Percentiles rank a stretch among this genome's conserved stretches.
Conservation (phyloP, 2,329 filamentous ascomycete species). For the Fusarium denticulatum region DNA sequence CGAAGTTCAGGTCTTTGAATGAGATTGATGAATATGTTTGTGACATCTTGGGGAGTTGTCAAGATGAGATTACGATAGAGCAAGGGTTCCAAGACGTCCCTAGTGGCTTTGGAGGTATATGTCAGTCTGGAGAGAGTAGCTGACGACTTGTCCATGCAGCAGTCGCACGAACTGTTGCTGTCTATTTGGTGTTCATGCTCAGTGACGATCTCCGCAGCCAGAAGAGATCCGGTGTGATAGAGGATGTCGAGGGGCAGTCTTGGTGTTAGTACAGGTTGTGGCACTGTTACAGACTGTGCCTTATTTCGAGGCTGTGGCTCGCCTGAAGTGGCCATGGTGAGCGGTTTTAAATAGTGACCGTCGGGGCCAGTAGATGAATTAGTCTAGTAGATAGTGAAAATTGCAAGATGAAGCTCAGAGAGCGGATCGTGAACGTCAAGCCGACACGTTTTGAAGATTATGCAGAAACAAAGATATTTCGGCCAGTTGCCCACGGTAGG, state of each 20-base stretch:
- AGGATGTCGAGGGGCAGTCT: slow-evolving; percentile 26
- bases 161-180: not conserved
- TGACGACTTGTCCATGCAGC: not conserved
- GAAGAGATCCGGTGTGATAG: slow-evolving; percentile 10
- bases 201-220: not conserved
- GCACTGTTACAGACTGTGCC: not conserved
- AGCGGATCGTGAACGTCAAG: not conserved
- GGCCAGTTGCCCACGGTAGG: not conserved
- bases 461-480: slow-evolving; percentile 2
- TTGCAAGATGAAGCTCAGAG: not conserved
- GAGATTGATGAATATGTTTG: slow-evolving; percentile 22
- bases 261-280: not conserved
- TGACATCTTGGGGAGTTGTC: slow-evolving; percentile 1
- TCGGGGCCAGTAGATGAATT: too few species aligned
- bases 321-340: slow-evolving; percentile 1
- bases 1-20: slow-evolving; percentile 23
- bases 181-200: not conserved
- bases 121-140: slow-evolving; percentile 14
- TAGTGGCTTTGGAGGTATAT: slow-evolving; percentile 24
- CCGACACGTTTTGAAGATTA: not conserved
- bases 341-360: not conserved
- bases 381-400: not conserved
- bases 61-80: slow-evolving; percentile 31
- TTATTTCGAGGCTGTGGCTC: not conserved
- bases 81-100: slow-evolving; percentile 22